Percentiles rank a stretch among this genome's conserved stretches.
Conservation (phyloP, 2,329 filamentous ascomycete species). For the Fusarium anguioides region DNA sequence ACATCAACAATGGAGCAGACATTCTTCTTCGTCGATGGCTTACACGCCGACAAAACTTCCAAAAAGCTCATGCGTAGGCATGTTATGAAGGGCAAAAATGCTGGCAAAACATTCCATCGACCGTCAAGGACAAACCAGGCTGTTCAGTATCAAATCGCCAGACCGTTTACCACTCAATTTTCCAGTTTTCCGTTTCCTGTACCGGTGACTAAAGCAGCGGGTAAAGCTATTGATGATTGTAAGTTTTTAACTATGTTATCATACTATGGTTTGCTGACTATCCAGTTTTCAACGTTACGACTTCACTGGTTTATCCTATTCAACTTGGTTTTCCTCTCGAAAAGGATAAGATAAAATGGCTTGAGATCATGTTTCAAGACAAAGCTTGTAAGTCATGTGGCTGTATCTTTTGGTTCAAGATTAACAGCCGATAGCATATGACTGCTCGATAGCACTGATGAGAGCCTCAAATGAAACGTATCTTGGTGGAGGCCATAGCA, state of each 20-base stretch:
- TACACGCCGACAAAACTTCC: background rate
- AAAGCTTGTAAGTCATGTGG: background rate
- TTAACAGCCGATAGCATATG: background rate
- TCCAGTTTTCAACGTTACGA: conserved; percentile 4
- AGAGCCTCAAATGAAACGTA: conserved; percentile 23
- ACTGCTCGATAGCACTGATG: background rate
- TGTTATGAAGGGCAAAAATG: conserved; percentile 25
- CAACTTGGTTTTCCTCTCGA: conserved; percentile 6
- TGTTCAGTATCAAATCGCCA: background rate
- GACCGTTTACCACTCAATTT: background rate
- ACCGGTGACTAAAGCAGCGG: background rate
- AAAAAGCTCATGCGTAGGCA: conserved; percentile 16
- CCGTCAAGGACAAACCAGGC: background rate
- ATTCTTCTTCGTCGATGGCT: conserved; percentile 16
- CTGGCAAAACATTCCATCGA: conserved; percentile 10
- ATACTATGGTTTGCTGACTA: background rate
- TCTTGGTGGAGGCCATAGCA: background rate
- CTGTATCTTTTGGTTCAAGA: no score
- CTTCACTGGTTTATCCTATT: background rate
- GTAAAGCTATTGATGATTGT: conserved; percentile 16
- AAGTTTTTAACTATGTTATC: rapidly evolving
- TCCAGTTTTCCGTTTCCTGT: conserved; percentile 11
- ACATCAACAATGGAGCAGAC: background rate
- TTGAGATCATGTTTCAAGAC: conserved; percentile 8
- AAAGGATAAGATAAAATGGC: conserved; percentile 1